phyloP scores from a whole-genome alignment of 208 protist species.

The Herpetomonas samuelpessoai region DNA sequence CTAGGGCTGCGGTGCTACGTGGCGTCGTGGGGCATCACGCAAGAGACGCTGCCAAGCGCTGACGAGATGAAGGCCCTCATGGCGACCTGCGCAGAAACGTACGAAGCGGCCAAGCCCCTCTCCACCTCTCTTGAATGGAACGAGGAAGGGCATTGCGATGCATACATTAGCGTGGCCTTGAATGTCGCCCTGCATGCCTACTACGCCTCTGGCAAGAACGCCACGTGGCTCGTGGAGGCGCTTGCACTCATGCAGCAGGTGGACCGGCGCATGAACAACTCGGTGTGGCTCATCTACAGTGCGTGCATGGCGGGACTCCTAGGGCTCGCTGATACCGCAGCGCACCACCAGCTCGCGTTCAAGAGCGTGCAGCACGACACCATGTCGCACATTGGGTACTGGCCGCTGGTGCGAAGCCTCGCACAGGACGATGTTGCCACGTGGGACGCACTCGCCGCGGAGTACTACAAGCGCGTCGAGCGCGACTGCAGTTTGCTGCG shows the following conservation, averaged over 20 bases:
- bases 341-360: slow-evolving; percentile 73
- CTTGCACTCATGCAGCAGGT: slow-evolving; percentile 50
- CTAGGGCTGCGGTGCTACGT: slow-evolving; percentile 75
- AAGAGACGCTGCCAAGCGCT: slow-evolving; percentile 21
- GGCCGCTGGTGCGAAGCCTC: slow-evolving; percentile 57
- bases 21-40: slow-evolving; percentile 45
- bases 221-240: slow-evolving; percentile 37
- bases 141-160: slow-evolving; percentile 82
- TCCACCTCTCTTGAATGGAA: slow-evolving; percentile 69
- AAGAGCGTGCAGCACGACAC: slow-evolving; percentile 86
- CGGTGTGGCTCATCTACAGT: slow-evolving; percentile 72
- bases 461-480: slow-evolving; percentile 50
- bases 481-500: slow-evolving; percentile 75
- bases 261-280: slow-evolving; percentile 75
- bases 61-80: slow-evolving; percentile 43
- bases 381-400: slow-evolving; percentile 88
- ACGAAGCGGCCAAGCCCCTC: slow-evolving; percentile 42
- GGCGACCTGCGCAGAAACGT: slow-evolving; percentile 31
- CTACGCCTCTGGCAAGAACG: slow-evolving; percentile 28
- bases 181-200: slow-evolving; percentile 70
- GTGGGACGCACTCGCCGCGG: slow-evolving; percentile 52
- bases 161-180: slow-evolving; percentile 72
- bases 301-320: slow-evolving; percentile 67
- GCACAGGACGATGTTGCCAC: slow-evolving; percentile 48
- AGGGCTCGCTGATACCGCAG: slow-evolving; percentile 55